Conservation (phyloP, 371 early-diverging fungal species). For the Mortierella sp. region DNA sequence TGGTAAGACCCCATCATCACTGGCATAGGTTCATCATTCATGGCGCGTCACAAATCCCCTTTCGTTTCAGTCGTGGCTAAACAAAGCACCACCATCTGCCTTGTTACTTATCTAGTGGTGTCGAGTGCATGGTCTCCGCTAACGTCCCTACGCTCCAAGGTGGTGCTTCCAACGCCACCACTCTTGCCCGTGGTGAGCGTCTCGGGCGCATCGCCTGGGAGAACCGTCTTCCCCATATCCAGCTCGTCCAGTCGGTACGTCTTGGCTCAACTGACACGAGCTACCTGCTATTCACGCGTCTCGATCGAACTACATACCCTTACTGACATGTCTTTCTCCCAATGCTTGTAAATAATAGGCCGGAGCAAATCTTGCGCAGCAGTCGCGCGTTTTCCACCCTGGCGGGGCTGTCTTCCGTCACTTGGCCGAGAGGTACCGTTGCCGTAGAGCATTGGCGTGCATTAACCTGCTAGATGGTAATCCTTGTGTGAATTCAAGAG, state of each 20-base stretch:
- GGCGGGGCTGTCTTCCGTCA: slow-evolving; percentile 81
- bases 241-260: slow-evolving; percentile 68
- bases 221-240: slow-evolving; percentile 72
- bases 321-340: not conserved
- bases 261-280: not conserved
- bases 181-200: slow-evolving; percentile 69
- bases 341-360: slow-evolving; percentile 61
- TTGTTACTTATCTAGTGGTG: slow-evolving; percentile 63
- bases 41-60: not conserved
- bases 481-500: not conserved
- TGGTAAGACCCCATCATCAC: slow-evolving; percentile 59
- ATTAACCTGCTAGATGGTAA: not conserved
- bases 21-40: too few species aligned
- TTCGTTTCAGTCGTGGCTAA: not conserved
- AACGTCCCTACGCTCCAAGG: slow-evolving; percentile 75
- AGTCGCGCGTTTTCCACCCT: slow-evolving; percentile 80
- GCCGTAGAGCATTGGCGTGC: not conserved
- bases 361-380: slow-evolving; percentile 83
- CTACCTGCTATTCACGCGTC: not conserved
- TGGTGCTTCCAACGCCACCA: slow-evolving; percentile 76
- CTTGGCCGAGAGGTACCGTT: slow-evolving; percentile 69
- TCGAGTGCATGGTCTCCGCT: slow-evolving; percentile 75
- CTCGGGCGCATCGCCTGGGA: slow-evolving; percentile 71
- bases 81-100: not conserved
- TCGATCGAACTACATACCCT: not conserved